Conservation (phyloP, 257 asterid species). For the Nicotiana otophora region DNA sequence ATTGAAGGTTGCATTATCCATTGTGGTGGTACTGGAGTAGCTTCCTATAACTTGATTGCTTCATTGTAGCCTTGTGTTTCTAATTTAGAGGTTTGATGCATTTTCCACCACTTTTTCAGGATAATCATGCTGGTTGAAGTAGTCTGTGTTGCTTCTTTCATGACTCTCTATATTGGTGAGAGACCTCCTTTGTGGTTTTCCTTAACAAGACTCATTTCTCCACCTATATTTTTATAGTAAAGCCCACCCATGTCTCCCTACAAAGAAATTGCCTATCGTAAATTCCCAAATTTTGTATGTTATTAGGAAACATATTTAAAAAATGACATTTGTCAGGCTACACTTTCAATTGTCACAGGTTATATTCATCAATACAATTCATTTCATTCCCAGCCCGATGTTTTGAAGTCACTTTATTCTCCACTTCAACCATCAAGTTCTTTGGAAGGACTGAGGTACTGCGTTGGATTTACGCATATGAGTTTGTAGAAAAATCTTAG, state of each 20-base stretch:
- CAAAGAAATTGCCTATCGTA: neutral
- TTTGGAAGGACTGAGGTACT: conserved; percentile 78
- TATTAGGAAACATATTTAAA: neutral
- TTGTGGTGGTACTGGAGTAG: neutral
- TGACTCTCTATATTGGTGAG: conserved; percentile 81
- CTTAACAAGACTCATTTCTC: neutral
- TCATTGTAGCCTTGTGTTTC: neutral
- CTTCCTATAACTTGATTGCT: neutral
- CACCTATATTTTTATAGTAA: neutral
- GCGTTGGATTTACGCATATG: neutral
- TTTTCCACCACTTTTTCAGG: conserved; percentile 43
- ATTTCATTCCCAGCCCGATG: conserved; percentile 89
- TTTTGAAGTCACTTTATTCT: conserved; percentile 80
- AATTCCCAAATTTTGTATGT: neutral
- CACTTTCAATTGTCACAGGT: conserved; percentile 35
- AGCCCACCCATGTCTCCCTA: neutral
- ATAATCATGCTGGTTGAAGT: conserved; percentile 84
- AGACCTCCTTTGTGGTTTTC: conserved; percentile 3
- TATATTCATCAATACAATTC: conserved; percentile 88
- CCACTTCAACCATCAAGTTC: conserved; percentile 88
- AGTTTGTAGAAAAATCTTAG: neutral
- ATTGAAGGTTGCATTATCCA: neutral
- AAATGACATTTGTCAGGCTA: neutral
- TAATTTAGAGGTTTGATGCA: neutral
- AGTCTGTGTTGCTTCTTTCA: conserved; percentile 75